A percentile compares a stretch with the other conserved stretches of the same genome.
Evolutionary conservation across 805 yeast genomes (phyloP).

Genomic region (Ogataea dorogensis): DNA sequence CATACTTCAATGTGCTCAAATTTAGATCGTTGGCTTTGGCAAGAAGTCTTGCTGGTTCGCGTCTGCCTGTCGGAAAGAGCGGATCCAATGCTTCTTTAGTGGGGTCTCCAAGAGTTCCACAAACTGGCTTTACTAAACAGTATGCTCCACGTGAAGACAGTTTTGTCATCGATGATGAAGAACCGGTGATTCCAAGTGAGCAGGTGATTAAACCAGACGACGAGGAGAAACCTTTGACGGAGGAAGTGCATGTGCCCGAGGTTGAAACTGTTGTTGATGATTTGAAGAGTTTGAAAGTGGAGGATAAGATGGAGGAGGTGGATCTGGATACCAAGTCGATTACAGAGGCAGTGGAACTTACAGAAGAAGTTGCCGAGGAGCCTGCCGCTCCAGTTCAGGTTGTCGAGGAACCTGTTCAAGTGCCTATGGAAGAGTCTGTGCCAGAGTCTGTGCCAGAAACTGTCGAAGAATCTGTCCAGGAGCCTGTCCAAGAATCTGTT

Average conservation of each 20-base stretch:
- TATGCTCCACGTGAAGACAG: conserved; percentile 30
- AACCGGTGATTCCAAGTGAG: conserved; percentile 14
- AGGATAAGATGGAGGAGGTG: too few relatives aligned
- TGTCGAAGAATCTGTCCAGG: too few relatives aligned
- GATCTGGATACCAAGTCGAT: conserved; percentile 1
- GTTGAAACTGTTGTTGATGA: conserved; percentile 2
- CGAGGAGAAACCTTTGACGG: too few relatives aligned
- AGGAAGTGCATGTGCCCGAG: too few relatives aligned
- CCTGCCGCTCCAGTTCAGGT: conserved; percentile 4
- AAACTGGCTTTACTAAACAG: conserved; percentile 25
- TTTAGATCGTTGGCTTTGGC: conserved; percentile 49
- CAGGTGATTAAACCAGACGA: conserved; percentile 14
- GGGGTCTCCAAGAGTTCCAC: conserved; percentile 30
- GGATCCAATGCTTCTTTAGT: conserved; percentile 26
- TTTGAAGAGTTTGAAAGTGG: too few relatives aligned
- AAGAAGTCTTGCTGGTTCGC: conserved; percentile 14
- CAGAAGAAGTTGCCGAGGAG: neutral
- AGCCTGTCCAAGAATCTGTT: too few relatives aligned
- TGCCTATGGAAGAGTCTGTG: neutral
- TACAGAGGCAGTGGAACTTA: neutral
- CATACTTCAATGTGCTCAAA: conserved; percentile 70
- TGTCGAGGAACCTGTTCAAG: conserved; percentile 1
- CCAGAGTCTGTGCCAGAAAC: neutral
- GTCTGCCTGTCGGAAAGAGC: conserved; percentile 18
- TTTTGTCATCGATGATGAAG: conserved; percentile 32